Conservation (phyloP, 2,329 filamentous ascomycete species). For the Teratosphaeriaceae sp. region DNA sequence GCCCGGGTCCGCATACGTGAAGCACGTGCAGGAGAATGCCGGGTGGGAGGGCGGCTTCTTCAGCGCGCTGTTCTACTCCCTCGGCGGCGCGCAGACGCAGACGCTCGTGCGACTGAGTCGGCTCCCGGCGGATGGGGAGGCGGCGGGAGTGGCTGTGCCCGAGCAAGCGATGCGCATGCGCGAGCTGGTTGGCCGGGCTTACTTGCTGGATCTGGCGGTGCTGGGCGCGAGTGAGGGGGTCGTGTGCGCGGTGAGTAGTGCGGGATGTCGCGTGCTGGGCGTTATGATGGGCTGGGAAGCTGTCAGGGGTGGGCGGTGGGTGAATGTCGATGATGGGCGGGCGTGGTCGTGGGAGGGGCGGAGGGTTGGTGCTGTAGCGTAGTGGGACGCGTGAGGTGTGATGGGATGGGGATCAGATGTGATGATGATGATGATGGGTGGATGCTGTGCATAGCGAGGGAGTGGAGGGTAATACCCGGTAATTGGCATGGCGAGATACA, state of each 20-base stretch:
- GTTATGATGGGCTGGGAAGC: constrained; percentile 85
- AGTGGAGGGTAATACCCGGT: too few species aligned
- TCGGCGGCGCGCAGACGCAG: constrained; percentile 42
- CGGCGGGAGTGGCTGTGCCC: constrained; percentile 16
- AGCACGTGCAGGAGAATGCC: constrained; percentile 67
- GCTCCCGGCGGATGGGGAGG: background rate
- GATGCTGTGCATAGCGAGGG: too few species aligned
- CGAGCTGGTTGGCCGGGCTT: constrained; percentile 70
- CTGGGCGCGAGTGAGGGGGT: constrained; percentile 62
- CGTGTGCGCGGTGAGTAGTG: constrained; percentile 68
- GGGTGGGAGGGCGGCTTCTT: constrained; percentile 91
- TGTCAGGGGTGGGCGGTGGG: constrained; percentile 57
- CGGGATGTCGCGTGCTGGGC: constrained; percentile 62
- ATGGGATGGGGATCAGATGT: too few species aligned
- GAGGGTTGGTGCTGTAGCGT: too few species aligned
- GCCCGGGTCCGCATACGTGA: constrained; percentile 49
- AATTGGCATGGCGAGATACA: too few species aligned
- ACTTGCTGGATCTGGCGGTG: constrained; percentile 73
- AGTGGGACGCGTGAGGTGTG: too few species aligned
- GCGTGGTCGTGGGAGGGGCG: constrained; percentile 30
- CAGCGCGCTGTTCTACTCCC: constrained; percentile 70
- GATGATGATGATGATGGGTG: too few species aligned
- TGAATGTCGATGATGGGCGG: constrained; percentile 66
- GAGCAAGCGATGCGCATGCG: constrained; percentile 57
- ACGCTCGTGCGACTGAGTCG: background rate